A percentile compares a stretch with the other conserved stretches of the same genome.
These are phyloP conservation scores for Nyctanthes arbortristis DNA, from an alignment of 257 asterid species.

Conservation along the genomic window DNA sequence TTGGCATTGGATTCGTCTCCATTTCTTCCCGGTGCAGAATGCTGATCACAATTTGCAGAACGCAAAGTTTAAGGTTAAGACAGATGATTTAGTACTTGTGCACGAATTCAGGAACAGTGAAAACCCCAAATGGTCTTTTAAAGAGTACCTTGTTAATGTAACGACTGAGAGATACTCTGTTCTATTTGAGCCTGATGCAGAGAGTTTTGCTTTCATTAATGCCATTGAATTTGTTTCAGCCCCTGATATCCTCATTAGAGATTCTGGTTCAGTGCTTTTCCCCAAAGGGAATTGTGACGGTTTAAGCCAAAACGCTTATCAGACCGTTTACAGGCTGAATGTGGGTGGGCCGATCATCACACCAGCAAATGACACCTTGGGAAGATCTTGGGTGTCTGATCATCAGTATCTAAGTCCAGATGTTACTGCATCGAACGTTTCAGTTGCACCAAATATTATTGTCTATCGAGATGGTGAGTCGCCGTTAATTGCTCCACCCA, in stretches of 20 bases:
- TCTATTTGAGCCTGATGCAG: slow-evolving; percentile 37
- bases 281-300: slow-evolving; percentile 44
- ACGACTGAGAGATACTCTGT: slow-evolving; percentile 38
- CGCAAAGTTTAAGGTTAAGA: slow-evolving; percentile 41
- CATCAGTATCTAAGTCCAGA: slow-evolving; percentile 49
- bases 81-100: slow-evolving; percentile 36
- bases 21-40: slow-evolving; percentile 53
- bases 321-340: slow-evolving; percentile 51
- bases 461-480: slow-evolving; percentile 74
- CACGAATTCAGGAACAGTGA: slow-evolving; percentile 24
- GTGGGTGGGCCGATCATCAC: slow-evolving; percentile 53
- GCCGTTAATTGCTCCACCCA: slow-evolving; percentile 79
- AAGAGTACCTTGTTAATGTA: slow-evolving; percentile 47
- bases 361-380: slow-evolving; percentile 51
- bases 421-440: slow-evolving; percentile 38
- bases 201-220: slow-evolving; percentile 47
- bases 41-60: slow-evolving; percentile 37
- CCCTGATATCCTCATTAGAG: slow-evolving; percentile 41
- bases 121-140: slow-evolving; percentile 24
- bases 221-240: slow-evolving; percentile 57
- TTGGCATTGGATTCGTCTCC: slow-evolving; percentile 85
- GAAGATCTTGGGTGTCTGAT: slow-evolving; percentile 59
- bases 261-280: slow-evolving; percentile 36
- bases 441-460: slow-evolving; percentile 53
- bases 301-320: slow-evolving; percentile 26